Evolutionary conservation across 2,329 filamentous ascomycete species (phyloP).

Genomic region (Trichoderma polysporum): DNA sequence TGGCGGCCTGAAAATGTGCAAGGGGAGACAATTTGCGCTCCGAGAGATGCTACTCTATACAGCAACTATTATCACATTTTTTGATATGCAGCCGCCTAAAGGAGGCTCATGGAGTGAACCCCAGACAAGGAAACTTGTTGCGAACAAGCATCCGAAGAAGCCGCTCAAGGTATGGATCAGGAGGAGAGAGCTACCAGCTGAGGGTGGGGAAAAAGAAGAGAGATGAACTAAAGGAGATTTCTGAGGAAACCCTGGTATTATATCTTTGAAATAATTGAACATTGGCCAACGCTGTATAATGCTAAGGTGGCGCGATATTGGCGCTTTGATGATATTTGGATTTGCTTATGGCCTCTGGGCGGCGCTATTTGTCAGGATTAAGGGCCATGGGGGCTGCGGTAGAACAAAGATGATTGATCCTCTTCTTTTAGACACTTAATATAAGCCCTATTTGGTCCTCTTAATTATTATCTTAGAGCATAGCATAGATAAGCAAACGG

Average conservation of each 20-base stretch:
- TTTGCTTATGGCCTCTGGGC: not conserved
- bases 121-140: constrained; percentile 28
- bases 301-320: not conserved
- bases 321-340: not conserved
- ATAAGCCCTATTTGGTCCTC: too few species aligned
- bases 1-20: constrained; percentile 34
- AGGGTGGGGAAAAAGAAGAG: not conserved
- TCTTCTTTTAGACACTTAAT: not conserved
- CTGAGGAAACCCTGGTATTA: not conserved
- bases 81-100: constrained; percentile 36
- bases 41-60: constrained; percentile 38
- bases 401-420: not conserved
- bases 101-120: constrained; percentile 32
- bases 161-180: constrained; percentile 37
- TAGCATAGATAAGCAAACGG: not conserved
- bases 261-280: not conserved
- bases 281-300: not conserved
- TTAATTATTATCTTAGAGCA: not conserved
- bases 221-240: not conserved
- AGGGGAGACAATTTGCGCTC: constrained; percentile 34
- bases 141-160: constrained; percentile 30
- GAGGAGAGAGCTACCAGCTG: constrained; percentile 25
- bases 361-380: too few species aligned
- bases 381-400: not conserved
- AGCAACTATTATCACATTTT: constrained; percentile 38